Conservation (phyloP, 169 alveolate genomes). For the Plasmodium vinckei region DNA sequence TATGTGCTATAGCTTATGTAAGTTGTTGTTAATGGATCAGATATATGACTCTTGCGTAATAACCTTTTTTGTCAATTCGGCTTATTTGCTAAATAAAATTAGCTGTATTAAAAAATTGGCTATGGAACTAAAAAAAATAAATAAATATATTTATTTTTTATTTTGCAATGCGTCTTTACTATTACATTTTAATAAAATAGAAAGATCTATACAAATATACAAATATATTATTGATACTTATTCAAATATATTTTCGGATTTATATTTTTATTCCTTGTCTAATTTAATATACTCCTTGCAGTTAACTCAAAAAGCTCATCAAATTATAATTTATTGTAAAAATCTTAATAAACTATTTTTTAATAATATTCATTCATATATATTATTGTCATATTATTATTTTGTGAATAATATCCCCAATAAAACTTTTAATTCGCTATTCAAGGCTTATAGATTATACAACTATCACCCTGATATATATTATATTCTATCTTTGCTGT, state of each 20-base stretch:
- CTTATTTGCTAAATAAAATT: slow-evolving; percentile 57
- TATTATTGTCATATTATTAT: slow-evolving; percentile 55
- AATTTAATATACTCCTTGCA: slow-evolving; percentile 61
- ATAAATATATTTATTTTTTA: slow-evolving; percentile 34
- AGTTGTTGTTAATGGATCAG: slow-evolving; percentile 32
- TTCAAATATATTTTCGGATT: slow-evolving; percentile 57
- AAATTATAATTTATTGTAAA: slow-evolving; percentile 51
- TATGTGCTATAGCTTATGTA: slow-evolving; percentile 65
- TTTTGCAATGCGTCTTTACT: slow-evolving; percentile 71
- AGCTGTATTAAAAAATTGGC: slow-evolving; percentile 57
- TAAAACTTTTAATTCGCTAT: slow-evolving; percentile 34
- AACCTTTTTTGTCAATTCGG: slow-evolving; percentile 64
- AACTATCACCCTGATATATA: slow-evolving; percentile 49
- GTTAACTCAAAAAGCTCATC: slow-evolving; percentile 66
- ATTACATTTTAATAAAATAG: slow-evolving; percentile 54
- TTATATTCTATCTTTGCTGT: slow-evolving; percentile 47
- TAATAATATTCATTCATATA: slow-evolving; percentile 60
- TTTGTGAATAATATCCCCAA: slow-evolving; percentile 34
- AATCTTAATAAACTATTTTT: slow-evolving; percentile 50
- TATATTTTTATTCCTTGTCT: slow-evolving; percentile 62
- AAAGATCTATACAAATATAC: slow-evolving; percentile 69
- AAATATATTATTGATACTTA: slow-evolving; percentile 65
- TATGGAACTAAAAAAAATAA: slow-evolving; percentile 47
- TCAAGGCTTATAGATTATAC: slow-evolving; percentile 44
- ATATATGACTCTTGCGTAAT: slow-evolving; percentile 48